These are phyloP conservation scores for Wickerhamomyces bisporus DNA, from an alignment of 805 yeast species.

Conservation along the genomic window DNA sequence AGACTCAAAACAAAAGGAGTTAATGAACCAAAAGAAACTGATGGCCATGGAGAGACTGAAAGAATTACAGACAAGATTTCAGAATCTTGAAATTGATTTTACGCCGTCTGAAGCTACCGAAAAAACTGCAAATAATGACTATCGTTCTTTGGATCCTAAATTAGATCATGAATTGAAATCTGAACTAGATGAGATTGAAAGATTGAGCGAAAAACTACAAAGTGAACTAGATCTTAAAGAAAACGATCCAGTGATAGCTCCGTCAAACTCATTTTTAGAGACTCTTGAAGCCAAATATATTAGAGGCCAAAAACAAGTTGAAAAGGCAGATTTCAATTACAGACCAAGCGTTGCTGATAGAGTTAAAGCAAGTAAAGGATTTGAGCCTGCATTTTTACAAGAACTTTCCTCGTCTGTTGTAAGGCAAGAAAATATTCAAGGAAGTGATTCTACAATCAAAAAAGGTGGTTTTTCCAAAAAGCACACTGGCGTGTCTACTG, in stretches of 20 bases:
- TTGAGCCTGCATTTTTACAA: slow-evolving; percentile 46
- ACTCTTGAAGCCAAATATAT: slow-evolving; percentile 39
- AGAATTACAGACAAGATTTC: slow-evolving; percentile 62
- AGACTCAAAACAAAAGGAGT: slow-evolving; percentile 44
- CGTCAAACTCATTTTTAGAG: slow-evolving; percentile 22
- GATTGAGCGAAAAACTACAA: slow-evolving; percentile 18
- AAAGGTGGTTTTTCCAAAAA: too few relatives aligned
- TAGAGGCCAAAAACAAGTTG: slow-evolving; percentile 36
- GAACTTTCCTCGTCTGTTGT: slow-evolving; percentile 49
- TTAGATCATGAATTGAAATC: slow-evolving; percentile 35
- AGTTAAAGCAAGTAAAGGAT: slow-evolving; percentile 29
- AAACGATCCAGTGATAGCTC: slow-evolving; percentile 4
- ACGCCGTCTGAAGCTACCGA: slow-evolving; percentile 15
- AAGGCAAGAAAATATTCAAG: slow-evolving; percentile 26
- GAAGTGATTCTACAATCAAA: too few relatives aligned
- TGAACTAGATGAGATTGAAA: slow-evolving; percentile 29
- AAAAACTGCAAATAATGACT: slow-evolving; percentile 2
- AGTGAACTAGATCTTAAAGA: slow-evolving; percentile 9
- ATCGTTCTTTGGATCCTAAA: slow-evolving; percentile 30
- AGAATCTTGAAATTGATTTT: slow-evolving; percentile 59
- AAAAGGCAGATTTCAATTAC: slow-evolving; percentile 14
- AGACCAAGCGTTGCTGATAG: slow-evolving; percentile 22
- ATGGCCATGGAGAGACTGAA: slow-evolving; percentile 68
- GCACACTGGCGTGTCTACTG: too few relatives aligned
- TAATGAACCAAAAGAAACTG: slow-evolving; percentile 53